Evolutionary conservation across 139 green algal species (phyloP).

Genomic region (Tetraselmis striata): DNA sequence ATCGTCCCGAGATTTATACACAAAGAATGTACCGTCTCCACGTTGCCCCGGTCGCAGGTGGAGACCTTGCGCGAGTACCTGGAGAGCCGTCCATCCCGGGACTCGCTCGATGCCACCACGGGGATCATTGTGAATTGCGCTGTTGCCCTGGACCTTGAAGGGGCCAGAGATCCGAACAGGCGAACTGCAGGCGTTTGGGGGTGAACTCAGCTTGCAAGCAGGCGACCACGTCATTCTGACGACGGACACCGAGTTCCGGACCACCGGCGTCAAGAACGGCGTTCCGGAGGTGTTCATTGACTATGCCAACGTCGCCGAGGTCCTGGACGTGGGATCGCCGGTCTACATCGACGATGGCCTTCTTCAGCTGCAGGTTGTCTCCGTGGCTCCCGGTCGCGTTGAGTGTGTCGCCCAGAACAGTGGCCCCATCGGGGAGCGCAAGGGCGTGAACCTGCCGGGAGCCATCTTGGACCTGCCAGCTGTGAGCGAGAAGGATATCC

Average conservation of each 20-base stretch:
- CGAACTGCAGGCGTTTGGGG: neutral
- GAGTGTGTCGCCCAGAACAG: neutral
- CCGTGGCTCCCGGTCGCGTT: neutral
- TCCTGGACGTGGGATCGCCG: neutral
- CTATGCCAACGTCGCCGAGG: neutral
- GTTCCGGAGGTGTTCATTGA: neutral
- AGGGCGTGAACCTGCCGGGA: conserved; percentile 19
- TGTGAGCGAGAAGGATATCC: conserved; percentile 12
- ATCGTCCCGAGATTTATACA: too few species aligned
- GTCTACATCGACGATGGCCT: conserved; percentile 15
- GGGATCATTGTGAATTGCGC: conserved; percentile 3
- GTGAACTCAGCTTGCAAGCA: neutral
- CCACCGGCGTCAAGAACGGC: neutral
- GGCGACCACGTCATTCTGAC: neutral
- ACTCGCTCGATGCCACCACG: neutral
- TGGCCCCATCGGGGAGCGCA: neutral
- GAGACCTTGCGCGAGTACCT: conserved; percentile 1
- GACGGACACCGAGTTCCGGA: neutral
- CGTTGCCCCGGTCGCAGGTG: neutral
- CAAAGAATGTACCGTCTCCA: too few species aligned
- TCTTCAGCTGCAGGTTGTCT: neutral
- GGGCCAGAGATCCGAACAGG: conserved; percentile 15
- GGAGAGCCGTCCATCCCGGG: neutral
- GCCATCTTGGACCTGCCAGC: conserved; percentile 8
- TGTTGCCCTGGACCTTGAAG: conserved; percentile 14